Percentiles rank a stretch among this genome's conserved stretches.
Conservation (phyloP, 495 filamentous ascomycete species). For the Talaromyces ruber region DNA sequence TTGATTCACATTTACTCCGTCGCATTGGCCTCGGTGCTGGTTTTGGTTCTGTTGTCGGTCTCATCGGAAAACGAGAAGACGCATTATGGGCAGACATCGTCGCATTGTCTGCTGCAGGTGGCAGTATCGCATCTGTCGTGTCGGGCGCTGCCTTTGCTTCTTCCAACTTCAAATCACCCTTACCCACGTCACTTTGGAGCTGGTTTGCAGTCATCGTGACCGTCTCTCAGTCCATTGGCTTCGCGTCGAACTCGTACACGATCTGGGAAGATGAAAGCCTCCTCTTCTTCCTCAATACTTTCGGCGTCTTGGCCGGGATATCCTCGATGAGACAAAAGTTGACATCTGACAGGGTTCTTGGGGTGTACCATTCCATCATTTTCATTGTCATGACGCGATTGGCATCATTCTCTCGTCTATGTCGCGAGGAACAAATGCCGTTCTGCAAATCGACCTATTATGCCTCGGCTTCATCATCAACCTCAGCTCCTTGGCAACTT, state of each 20-base stretch:
- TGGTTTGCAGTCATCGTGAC: slow-evolving; percentile 78
- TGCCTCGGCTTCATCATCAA: slow-evolving; percentile 81
- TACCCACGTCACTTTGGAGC: slow-evolving; percentile 81
- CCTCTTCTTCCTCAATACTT: slow-evolving; percentile 84
- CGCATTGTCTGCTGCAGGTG: slow-evolving; percentile 44
- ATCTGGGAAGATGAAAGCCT: slow-evolving; percentile 98
- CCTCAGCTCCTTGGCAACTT: slow-evolving; percentile 87
- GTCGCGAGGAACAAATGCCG: slow-evolving; percentile 97
- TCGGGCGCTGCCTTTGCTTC: slow-evolving; percentile 44
- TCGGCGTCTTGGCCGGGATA: slow-evolving; percentile 64
- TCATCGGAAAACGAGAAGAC: slow-evolving; percentile 10
- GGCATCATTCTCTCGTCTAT: slow-evolving; percentile 84
- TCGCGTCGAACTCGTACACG: slow-evolving; percentile 95
- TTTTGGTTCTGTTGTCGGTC: slow-evolving; percentile 26
- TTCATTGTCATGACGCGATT: slow-evolving; percentile 77
- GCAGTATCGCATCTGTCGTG: slow-evolving; percentile 53
- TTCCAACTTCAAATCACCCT: slow-evolving; percentile 40
- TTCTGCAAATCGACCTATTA: slow-evolving; percentile 95
- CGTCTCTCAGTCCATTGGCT: slow-evolving; percentile 73
- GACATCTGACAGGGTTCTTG: slow-evolving; percentile 56
- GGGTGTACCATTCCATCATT: slow-evolving; percentile 71
- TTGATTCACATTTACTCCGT: slow-evolving; percentile 36
- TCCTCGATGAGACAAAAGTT: slow-evolving; percentile 63
- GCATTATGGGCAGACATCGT: slow-evolving; percentile 23
- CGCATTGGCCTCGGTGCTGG: slow-evolving; percentile 27